phyloP scores from a whole-genome alignment of 2,329 filamentous ascomycete species.

The Paecilomyces sp. region DNA sequence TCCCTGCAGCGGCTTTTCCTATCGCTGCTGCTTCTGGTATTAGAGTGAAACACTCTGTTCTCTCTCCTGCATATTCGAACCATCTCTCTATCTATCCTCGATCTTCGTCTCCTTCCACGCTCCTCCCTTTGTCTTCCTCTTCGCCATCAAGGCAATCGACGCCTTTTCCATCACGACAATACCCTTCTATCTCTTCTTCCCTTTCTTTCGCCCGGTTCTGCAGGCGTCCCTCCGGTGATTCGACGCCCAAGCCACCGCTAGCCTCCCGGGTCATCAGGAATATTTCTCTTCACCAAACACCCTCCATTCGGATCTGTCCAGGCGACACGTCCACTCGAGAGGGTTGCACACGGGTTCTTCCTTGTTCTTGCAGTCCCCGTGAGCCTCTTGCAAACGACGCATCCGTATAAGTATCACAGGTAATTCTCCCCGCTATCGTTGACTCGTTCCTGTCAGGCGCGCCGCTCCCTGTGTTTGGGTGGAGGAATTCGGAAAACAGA shows the following conservation, averaged over 20 bases:
- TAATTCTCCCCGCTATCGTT: not conserved
- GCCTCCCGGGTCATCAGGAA: not conserved
- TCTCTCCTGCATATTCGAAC: slow-evolving; percentile 1
- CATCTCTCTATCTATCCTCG: slow-evolving; percentile 1
- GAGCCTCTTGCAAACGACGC: not conserved
- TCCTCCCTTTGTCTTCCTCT: not conserved
- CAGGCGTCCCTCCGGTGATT: not conserved
- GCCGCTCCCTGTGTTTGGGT: not conserved
- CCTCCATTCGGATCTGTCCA: slow-evolving; percentile 13
- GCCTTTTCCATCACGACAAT: too few species aligned
- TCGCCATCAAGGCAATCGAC: too few species aligned
- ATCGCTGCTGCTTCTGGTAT: not conserved
- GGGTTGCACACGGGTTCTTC: not conserved
- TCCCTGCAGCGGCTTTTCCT: not conserved
- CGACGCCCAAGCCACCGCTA: not conserved
- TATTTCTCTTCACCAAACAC: slow-evolving; percentile 9
- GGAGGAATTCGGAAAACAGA: not conserved
- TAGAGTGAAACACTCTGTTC: slow-evolving; percentile 3
- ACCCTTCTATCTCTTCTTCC: too few species aligned
- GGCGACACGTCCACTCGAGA: slow-evolving; percentile 9
- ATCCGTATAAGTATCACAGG: not conserved
- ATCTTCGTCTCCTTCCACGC: slow-evolving; percentile 5
- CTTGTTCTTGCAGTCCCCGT: not conserved
- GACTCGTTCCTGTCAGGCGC: not conserved
- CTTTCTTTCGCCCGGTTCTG: not conserved